These are phyloP conservation scores for Pyrenophora graminea DNA, from an alignment of 2,329 filamentous ascomycete genomes.

Conservation along the genomic window DNA sequence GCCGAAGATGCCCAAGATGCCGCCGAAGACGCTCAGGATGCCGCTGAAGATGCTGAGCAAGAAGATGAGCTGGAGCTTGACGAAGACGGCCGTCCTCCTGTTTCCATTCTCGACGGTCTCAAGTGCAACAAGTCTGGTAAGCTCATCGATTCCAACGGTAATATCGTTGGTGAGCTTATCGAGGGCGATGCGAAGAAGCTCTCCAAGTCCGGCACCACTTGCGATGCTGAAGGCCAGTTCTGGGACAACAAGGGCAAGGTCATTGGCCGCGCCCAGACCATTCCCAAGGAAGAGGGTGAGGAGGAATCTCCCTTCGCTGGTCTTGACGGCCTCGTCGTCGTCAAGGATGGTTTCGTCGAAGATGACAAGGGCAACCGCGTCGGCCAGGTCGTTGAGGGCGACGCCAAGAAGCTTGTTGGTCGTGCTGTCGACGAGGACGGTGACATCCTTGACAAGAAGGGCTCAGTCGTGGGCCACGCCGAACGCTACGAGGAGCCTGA, in stretches of 20 bases:
- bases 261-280: constrained; percentile 56
- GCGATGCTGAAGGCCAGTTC: constrained; percentile 56
- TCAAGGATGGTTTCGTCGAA: constrained; percentile 56
- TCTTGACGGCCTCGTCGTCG: constrained; percentile 55
- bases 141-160: constrained; percentile 53
- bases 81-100: constrained; percentile 50
- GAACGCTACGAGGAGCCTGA: constrained; percentile 68
- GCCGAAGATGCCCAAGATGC: constrained; percentile 43
- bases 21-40: constrained; percentile 41
- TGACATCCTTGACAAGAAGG: constrained; percentile 59
- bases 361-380: constrained; percentile 57
- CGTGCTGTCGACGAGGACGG: constrained; percentile 57
- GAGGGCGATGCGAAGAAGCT: constrained; percentile 59
- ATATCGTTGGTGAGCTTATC: constrained; percentile 54
- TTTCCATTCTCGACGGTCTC: constrained; percentile 56
- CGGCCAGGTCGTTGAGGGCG: constrained; percentile 55
- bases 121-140: constrained; percentile 57
- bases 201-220: constrained; percentile 52
- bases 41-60: constrained; percentile 36
- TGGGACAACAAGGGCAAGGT: constrained; percentile 60
- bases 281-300: constrained; percentile 52
- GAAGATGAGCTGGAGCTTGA: constrained; percentile 30
- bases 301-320: constrained; percentile 57
- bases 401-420: constrained; percentile 57
- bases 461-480: constrained; percentile 56